These are phyloP conservation scores for Leersia perrieri DNA, from an alignment of 176 grass and related monocot species.

Conservation along the genomic window DNA sequence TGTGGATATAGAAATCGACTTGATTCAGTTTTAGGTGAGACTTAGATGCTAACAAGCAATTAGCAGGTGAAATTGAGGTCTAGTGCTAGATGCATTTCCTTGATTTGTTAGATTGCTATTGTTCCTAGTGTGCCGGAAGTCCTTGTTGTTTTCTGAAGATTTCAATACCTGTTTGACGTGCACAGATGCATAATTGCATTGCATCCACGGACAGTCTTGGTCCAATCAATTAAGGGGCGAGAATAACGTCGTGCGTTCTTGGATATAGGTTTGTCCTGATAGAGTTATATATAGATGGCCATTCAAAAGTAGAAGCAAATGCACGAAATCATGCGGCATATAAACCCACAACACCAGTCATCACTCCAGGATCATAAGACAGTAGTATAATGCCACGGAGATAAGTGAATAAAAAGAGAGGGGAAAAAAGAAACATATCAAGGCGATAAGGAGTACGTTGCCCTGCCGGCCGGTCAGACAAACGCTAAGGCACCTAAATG, in stretches of 20 bases:
- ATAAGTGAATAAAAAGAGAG: neutral
- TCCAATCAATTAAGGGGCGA: constrained; percentile 35
- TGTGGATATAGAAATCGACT: neutral
- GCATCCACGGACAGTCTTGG: neutral
- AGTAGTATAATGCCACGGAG: neutral
- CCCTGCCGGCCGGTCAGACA: neutral
- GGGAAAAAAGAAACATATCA: neutral
- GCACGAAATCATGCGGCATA: neutral
- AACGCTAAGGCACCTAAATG: constrained; percentile 4
- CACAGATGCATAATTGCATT: neutral
- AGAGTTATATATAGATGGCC: neutral
- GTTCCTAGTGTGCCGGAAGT: constrained; percentile 3
- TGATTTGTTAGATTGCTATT: neutral
- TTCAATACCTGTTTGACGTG: constrained; percentile 22
- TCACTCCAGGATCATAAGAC: neutral
- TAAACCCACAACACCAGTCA: neutral
- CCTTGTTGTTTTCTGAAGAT: constrained; percentile 9
- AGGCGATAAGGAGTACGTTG: neutral
- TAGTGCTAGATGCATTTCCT: constrained; percentile 5
- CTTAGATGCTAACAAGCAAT: neutral
- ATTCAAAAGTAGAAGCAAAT: neutral
- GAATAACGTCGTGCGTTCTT: neutral
- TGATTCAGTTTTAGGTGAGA: neutral
- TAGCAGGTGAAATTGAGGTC: neutral
- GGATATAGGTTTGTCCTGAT: neutral